Conservation (phyloP, 768 basidiomycete species). For the Macrolepiota albuminosa region DNA sequence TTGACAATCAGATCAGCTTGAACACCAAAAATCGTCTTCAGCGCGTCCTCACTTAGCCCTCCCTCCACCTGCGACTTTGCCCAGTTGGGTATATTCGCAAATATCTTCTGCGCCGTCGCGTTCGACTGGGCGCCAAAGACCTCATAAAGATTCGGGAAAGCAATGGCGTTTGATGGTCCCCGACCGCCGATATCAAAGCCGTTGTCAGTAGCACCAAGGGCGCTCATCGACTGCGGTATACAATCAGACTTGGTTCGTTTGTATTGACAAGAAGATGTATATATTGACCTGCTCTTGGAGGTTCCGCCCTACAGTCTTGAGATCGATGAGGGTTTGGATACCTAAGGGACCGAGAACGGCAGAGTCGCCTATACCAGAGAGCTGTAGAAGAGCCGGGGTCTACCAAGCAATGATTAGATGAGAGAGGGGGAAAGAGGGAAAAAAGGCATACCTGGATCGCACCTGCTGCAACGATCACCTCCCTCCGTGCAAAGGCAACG, state of each 20-base stretch:
- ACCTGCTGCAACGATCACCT: slow-evolving; percentile 52
- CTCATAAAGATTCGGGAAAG: slow-evolving; percentile 46
- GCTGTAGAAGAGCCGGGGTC: slow-evolving; percentile 45
- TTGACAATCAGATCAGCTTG: slow-evolving; percentile 46
- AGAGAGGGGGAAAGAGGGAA: background rate
- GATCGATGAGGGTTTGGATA: slow-evolving; percentile 40
- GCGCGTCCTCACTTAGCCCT: slow-evolving; percentile 34
- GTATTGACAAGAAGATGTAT: background rate
- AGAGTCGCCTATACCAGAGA: slow-evolving; percentile 54
- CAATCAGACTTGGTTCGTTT: background rate
- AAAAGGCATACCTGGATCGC: slow-evolving; percentile 32
- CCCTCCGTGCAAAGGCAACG: slow-evolving; percentile 36
- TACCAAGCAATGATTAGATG: slow-evolving; percentile 5
- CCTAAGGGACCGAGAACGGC: slow-evolving; percentile 39
- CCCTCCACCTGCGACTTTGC: slow-evolving; percentile 37
- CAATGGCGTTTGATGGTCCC: slow-evolving; percentile 46
- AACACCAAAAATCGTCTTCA: slow-evolving; percentile 36
- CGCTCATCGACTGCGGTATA: slow-evolving; percentile 31
- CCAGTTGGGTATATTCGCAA: slow-evolving; percentile 35
- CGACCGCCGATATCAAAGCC: slow-evolving; percentile 36
- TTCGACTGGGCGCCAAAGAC: slow-evolving; percentile 33
- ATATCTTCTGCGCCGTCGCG: slow-evolving; percentile 30
- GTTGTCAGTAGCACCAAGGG: slow-evolving; percentile 33
- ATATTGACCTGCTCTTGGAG: slow-evolving; percentile 47
- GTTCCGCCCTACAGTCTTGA: slow-evolving; percentile 50